Conservation (phyloP, 73 alveolate genomes). For the Halteria grandinella region DNA sequence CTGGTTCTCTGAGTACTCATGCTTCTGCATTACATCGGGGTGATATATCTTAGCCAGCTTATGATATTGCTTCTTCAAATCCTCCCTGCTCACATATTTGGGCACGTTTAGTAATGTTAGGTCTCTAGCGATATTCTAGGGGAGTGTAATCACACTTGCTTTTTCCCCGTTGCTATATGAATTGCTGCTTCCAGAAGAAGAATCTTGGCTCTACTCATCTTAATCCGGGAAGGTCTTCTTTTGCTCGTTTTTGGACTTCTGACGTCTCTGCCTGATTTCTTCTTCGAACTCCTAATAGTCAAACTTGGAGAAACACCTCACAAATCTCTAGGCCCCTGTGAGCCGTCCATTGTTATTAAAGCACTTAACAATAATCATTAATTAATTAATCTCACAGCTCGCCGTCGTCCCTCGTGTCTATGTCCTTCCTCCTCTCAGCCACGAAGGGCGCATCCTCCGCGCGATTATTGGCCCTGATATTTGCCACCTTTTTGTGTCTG, state of each 20-base stretch:
- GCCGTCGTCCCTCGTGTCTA: constrained; percentile 67
- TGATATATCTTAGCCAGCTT: constrained; percentile 64
- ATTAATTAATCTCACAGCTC: background rate
- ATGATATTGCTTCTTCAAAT: constrained; percentile 59
- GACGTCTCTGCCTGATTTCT: too few species aligned
- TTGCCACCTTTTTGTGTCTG: constrained; percentile 80
- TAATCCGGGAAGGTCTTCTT: too few species aligned
- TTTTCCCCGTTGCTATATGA: too few species aligned
- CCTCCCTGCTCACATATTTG: constrained; percentile 25
- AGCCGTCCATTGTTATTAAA: background rate
- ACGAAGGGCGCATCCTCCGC: constrained; percentile 77
- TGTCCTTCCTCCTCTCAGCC: constrained; percentile 80
- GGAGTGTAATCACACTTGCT: too few species aligned
- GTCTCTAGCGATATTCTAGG: constrained; percentile 31
- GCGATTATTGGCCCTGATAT: constrained; percentile 81
- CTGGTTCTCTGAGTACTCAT: background rate
- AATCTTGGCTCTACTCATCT: too few species aligned
- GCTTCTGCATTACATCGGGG: constrained; percentile 47
- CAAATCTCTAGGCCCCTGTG: too few species aligned
- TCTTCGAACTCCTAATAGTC: too few species aligned
- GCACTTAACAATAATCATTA: background rate
- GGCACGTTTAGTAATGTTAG: constrained; percentile 56
- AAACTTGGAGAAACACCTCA: too few species aligned
- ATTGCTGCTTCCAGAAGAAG: too few species aligned
- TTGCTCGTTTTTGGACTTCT: too few species aligned